Percentiles rank a stretch among this genome's conserved stretches.
phyloP scores from a whole-genome alignment of 306 rosid species.

The Pterocarpus santalinus region DNA sequence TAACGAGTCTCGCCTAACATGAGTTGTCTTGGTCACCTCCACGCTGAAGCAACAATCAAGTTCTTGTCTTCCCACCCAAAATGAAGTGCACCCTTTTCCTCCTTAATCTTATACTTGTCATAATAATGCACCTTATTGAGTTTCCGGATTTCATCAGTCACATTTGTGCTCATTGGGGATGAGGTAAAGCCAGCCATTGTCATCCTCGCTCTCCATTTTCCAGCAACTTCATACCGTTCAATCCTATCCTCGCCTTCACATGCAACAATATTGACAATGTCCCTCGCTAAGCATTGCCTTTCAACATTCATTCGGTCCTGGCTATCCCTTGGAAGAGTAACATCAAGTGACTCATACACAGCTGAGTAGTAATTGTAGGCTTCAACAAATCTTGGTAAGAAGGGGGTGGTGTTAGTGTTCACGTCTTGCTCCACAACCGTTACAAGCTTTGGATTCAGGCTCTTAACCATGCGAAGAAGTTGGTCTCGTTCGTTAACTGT shows the following conservation, averaged over 20 bases:
- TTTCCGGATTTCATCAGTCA: constrained; percentile 56
- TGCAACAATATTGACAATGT: constrained; percentile 87
- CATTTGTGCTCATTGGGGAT: constrained; percentile 62
- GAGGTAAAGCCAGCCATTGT: constrained; percentile 88
- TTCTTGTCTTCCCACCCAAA: constrained; percentile 96
- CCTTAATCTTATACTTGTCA: constrained; percentile 75
- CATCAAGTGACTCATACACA: constrained; percentile 87
- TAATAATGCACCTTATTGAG: constrained; percentile 66
- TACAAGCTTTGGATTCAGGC: constrained; percentile 87
- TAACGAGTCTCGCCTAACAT: neutral
- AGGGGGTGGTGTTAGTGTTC: constrained; percentile 89
- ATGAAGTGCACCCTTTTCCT: constrained; percentile 82
- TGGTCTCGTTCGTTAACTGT: constrained; percentile 84
- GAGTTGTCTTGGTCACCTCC: constrained; percentile 66
- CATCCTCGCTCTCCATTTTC: constrained; percentile 99
- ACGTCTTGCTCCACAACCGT: constrained; percentile 95
- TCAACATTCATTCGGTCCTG: constrained; percentile 96
- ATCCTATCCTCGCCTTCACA: constrained; percentile 96
- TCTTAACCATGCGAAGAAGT: constrained; percentile 91
- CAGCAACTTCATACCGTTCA: constrained; percentile 93
- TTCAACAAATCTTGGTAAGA: constrained; percentile 82
- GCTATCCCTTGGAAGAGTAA: constrained; percentile 89
- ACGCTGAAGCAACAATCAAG: constrained; percentile 92
- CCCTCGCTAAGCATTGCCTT: constrained; percentile 93
- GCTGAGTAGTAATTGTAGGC: constrained; percentile 88